Evolutionary conservation across 805 yeast species (phyloP).

Genomic region (Schwanniomyces pseudopolymorphus): DNA sequence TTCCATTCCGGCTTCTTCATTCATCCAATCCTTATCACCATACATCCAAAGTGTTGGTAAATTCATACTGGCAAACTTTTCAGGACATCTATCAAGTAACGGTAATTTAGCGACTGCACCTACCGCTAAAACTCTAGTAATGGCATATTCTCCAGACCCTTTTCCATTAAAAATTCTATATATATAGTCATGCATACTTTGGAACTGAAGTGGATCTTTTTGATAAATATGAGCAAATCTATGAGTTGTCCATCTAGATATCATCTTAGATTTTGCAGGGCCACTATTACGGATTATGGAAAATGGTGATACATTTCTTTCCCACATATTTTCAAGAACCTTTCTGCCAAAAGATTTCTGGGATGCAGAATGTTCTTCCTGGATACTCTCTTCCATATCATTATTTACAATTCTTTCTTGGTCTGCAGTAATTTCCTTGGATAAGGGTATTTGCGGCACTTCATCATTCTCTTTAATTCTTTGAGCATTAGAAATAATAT

Average conservation of each 20-base stretch:
- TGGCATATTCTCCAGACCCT: constrained; percentile 66
- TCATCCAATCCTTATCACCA: constrained; percentile 76
- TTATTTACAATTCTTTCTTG: constrained; percentile 26
- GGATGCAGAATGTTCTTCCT: constrained; percentile 4
- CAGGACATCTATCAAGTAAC: constrained; percentile 50
- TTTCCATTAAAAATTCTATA: constrained; percentile 52
- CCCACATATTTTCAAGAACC: constrained; percentile 49
- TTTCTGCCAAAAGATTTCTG: constrained; percentile 17
- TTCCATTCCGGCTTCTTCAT: constrained; percentile 54
- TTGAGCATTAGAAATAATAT: constrained; percentile 9
- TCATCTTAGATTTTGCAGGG: constrained; percentile 54
- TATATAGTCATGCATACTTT: constrained; percentile 51
- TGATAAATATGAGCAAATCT: constrained; percentile 43
- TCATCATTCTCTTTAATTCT: constrained; percentile 15
- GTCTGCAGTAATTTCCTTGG: constrained; percentile 18
- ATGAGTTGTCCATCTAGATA: constrained; percentile 54
- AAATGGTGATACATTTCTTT: constrained; percentile 54
- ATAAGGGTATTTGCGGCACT: constrained; percentile 10
- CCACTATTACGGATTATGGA: constrained; percentile 49
- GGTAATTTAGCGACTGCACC: constrained; percentile 62
- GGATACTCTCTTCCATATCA: constrained; percentile 1
- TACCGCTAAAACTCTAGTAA: constrained; percentile 58
- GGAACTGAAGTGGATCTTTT: constrained; percentile 29
- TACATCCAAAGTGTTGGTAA: constrained; percentile 59
- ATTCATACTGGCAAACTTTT: constrained; percentile 36